Conservation (phyloP, 2,329 filamentous ascomycete species). For the Meredithiella fracta region DNA sequence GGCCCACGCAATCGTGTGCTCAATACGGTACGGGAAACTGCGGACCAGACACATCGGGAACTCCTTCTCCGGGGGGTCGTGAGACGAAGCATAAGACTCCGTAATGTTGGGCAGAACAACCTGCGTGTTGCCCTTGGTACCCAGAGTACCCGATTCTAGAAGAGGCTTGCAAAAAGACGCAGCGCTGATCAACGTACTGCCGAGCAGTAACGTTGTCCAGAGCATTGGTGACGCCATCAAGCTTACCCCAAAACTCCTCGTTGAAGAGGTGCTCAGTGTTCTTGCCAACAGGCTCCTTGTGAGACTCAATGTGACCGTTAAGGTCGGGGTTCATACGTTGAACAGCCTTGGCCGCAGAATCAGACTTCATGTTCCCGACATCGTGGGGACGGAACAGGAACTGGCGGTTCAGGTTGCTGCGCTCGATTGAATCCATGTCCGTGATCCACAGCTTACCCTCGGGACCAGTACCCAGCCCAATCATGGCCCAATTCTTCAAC, state of each 20-base stretch:
- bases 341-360: conserved; percentile 77
- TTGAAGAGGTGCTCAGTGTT: conserved; percentile 93
- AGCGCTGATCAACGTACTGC: conserved; percentile 89
- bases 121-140: conserved; percentile 96
- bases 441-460: conserved; percentile 83
- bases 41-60: conserved; percentile 97
- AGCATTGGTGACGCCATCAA: conserved; percentile 92
- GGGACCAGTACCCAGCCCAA: conserved; percentile 76
- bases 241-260: conserved; percentile 71
- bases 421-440: conserved; percentile 97
- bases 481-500: conserved; percentile 99
- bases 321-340: conserved; percentile 92
- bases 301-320: conserved; percentile 63
- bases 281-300: conserved; percentile 77
- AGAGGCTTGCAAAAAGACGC: conserved; percentile 96
- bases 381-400: conserved; percentile 90
- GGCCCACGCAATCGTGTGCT: conserved; percentile 97
- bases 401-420: conserved; percentile 94
- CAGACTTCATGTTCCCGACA: conserved; percentile 92
- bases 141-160: conserved; percentile 92
- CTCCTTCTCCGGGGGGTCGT: conserved; percentile 94
- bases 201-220: conserved; percentile 94
- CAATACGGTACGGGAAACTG: conserved; percentile 95
- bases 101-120: conserved; percentile 82
- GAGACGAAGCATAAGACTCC: conserved; percentile 88